Evolutionary conservation across 768 basidiomycete genomes (phyloP).

Genomic region (Rhodosporidiobolus sp.): DNA sequence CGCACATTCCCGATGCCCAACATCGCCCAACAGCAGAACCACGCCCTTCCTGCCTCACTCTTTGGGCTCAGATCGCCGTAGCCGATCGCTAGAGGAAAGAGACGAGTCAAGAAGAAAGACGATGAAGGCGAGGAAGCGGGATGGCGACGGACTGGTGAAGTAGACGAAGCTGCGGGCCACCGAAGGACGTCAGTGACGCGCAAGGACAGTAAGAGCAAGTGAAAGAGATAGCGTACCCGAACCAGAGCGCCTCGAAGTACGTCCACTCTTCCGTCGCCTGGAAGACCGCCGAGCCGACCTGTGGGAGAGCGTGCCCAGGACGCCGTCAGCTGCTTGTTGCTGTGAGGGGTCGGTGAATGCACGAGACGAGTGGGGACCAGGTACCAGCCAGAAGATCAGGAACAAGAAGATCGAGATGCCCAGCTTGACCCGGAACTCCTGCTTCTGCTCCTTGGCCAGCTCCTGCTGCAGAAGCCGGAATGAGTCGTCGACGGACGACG

Average conservation of each 20-base stretch:
- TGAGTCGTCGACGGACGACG: constrained; percentile 35
- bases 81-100: neutral
- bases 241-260: constrained; percentile 31
- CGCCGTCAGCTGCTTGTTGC: neutral
- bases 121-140: neutral
- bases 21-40: constrained; percentile 76
- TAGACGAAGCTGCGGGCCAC: constrained; percentile 42
- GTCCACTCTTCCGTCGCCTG: constrained; percentile 39
- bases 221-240: neutral
- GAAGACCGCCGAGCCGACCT: constrained; percentile 42
- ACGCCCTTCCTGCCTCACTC: constrained; percentile 60
- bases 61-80: constrained; percentile 15
- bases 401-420: constrained; percentile 61
- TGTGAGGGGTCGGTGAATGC: neutral
- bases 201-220: neutral
- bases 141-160: constrained; percentile 39
- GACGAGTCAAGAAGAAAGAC: neutral
- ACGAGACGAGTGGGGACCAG: constrained; percentile 35
- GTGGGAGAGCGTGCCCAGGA: no score
- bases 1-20: constrained; percentile 71
- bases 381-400: constrained; percentile 72
- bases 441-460: constrained; percentile 50
- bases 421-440: constrained; percentile 60
- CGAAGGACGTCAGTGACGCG: no score
- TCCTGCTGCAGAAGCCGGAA: constrained; percentile 43